These are phyloP conservation scores for Paecilomyces variotii DNA, from an alignment of 2,329 filamentous ascomycete species.

Conservation along the genomic window DNA sequence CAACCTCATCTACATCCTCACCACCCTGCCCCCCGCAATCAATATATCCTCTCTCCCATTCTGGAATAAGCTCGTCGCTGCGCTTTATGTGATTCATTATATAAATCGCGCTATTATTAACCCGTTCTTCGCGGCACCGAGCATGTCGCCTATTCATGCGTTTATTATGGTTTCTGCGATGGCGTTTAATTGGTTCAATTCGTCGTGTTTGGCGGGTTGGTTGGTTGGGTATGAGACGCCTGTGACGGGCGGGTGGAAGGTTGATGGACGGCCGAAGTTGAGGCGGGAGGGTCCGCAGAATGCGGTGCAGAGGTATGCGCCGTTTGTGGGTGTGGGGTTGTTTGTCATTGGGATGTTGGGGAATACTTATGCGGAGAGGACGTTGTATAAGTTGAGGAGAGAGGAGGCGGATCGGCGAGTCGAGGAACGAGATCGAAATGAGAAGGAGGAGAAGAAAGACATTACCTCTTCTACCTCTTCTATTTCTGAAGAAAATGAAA, in stretches of 20 bases:
- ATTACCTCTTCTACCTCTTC: constrained; percentile 15
- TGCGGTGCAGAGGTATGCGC: constrained; percentile 36
- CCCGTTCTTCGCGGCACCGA: constrained; percentile 71
- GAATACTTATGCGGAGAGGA: constrained; percentile 86
- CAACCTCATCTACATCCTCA: constrained; percentile 72
- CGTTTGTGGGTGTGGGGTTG: constrained; percentile 59
- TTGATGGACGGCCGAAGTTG: constrained; percentile 6
- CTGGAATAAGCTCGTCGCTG: constrained; percentile 27
- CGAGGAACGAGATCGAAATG: constrained; percentile 15
- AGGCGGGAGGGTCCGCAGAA: constrained; percentile 9
- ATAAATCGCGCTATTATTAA: constrained; percentile 77
- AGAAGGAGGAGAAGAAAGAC: constrained; percentile 23
- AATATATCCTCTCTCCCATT: constrained; percentile 20
- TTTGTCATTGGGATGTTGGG: constrained; percentile 69
- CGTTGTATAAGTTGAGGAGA: constrained; percentile 76
- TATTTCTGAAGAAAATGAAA: not conserved
- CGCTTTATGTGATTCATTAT: constrained; percentile 69
- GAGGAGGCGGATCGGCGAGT: constrained; percentile 47
- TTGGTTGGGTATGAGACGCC: constrained; percentile 66
- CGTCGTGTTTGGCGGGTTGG: constrained; percentile 68
- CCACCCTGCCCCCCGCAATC: constrained; percentile 50
- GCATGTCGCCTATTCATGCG: constrained; percentile 82
- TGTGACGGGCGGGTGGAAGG: constrained; percentile 9
- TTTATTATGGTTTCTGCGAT: constrained; percentile 58
- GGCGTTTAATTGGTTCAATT: constrained; percentile 74